Evolutionary conservation across 495 filamentous ascomycete genomes (phyloP), one percentile per base, ranked within the genome.

Genomic region (Penicillium maclennaniae): DNA sequence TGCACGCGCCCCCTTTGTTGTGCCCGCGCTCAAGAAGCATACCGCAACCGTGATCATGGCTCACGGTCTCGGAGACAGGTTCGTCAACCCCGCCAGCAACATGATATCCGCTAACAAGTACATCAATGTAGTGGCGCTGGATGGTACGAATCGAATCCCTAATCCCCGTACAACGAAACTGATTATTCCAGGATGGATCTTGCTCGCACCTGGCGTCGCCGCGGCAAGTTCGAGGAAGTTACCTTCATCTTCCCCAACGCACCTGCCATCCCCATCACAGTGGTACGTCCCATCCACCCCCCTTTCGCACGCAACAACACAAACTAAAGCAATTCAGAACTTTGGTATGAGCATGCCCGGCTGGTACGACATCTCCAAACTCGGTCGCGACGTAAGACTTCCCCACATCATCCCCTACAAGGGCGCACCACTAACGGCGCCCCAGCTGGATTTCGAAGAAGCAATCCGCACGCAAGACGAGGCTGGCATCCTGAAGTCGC

Each of bases 41-140:
- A 97, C 93, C 38, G 90, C 92, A 28, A 96, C 92, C 3, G 88
- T 96, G 58, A 97, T 98, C 62, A 88, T 95, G 73, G 78, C 89
- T 42, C 93, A 98, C 63, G 93, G 93, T 7, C 77, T 97, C 23
- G 93, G 93, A 26, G 91, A 96, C 63, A 87, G 69, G 82, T 85
- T 68, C 51, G 72, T 67, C 47, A 43, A 1, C 39, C 27, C 16
- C 38, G 38, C 19, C 15, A 20, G 27, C 39, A 23, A 1, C 20
- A 6, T 25, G 7, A 8, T 38, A 19, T 39, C 10, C 17, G 17
- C 49, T 45, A 28, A 52, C 42, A 44, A 26, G 16, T 25, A 17
- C 43, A n/a, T 38, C 16, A 21, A 40, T 25, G 12, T 38, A 52
- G 49, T n/a, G 49, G 49, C 34, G 49, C 49, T 14, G 49, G 49